Percentiles rank a stretch among this genome's conserved stretches.
Conservation (phyloP, 352 stramenopile species). For the Globisporangium camurandrum region DNA sequence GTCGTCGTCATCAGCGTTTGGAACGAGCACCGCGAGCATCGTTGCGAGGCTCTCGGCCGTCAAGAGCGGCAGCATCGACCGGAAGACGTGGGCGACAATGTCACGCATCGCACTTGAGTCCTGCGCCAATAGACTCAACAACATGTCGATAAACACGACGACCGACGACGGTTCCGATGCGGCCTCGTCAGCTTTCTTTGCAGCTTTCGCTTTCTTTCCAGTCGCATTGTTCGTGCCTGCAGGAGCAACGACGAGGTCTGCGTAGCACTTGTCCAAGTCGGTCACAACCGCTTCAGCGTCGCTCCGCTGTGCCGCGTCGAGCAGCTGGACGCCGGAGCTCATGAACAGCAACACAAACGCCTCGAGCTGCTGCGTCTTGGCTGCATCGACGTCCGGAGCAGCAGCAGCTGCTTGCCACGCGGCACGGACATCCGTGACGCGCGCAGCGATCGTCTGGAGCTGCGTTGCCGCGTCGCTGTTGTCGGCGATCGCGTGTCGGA, state of each 20-base stretch:
- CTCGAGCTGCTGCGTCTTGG: conserved; percentile 34
- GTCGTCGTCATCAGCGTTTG: conserved; percentile 21
- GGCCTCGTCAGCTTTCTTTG: conserved; percentile 4
- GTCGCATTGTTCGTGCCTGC: conserved; percentile 24
- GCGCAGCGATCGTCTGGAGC: conserved; percentile 26
- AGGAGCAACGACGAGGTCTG: conserved; percentile 27
- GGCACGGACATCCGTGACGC: conserved; percentile 22
- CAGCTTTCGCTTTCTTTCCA: conserved; percentile 27
- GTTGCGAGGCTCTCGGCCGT: conserved; percentile 53
- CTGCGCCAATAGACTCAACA: conserved; percentile 75
- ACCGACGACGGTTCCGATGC: conserved; percentile 36
- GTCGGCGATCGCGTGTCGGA: conserved; percentile 37
- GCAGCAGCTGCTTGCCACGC: conserved; percentile 12
- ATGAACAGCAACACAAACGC: conserved; percentile 70
- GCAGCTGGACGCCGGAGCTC: conserved; percentile 63
- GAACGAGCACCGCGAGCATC: conserved; percentile 61
- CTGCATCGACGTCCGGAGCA: conserved; percentile 8
- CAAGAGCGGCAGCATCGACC: conserved; percentile 58
- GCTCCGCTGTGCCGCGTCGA: conserved; percentile 55
- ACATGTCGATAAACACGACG: conserved; percentile 74
- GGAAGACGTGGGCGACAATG: conserved; percentile 79
- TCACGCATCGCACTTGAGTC: conserved; percentile 80
- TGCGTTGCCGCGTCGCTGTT: conserved; percentile 16
- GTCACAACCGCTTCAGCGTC: conserved; percentile 45
- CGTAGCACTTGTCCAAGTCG: conserved; percentile 69